These are phyloP conservation scores for Dryas drummondii DNA, from an alignment of 306 rosid genomes.

Conservation along the genomic window DNA sequence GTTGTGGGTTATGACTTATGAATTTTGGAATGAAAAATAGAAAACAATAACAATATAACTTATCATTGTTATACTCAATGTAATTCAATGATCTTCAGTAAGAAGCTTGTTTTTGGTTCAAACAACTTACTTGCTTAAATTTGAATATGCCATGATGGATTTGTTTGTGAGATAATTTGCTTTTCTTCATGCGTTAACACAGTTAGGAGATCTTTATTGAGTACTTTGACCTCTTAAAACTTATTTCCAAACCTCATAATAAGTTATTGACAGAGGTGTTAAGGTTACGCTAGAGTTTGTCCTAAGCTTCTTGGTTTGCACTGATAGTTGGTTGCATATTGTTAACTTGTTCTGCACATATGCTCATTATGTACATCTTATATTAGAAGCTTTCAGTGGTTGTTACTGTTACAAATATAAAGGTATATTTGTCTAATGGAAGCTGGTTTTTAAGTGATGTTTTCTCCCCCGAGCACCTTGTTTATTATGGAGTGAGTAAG, in stretches of 20 bases:
- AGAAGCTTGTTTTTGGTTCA: not conserved
- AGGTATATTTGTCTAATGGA: not conserved
- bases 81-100: not conserved
- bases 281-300: not conserved
- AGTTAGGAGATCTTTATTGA: not conserved
- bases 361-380: not conserved
- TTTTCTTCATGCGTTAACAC: not conserved
- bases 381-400: not conserved
- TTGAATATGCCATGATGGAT: not conserved
- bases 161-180: not conserved
- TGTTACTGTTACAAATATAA: not conserved
- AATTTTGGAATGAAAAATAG: not conserved
- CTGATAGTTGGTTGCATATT: not conserved
- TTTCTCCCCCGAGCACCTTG: not conserved
- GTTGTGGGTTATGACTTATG: not conserved
- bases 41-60: not conserved
- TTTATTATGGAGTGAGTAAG: not conserved
- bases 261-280: not conserved
- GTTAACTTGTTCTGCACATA: not conserved
- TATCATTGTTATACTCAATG: not conserved
- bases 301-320: not conserved
- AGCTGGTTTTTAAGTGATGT: not conserved
- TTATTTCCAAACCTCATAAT: not conserved
- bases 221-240: not conserved
- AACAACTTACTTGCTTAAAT: not conserved